These are phyloP conservation scores for Globisporangium irregulare DNA, from an alignment of 352 stramenopile genomes.

Conservation along the genomic window DNA sequence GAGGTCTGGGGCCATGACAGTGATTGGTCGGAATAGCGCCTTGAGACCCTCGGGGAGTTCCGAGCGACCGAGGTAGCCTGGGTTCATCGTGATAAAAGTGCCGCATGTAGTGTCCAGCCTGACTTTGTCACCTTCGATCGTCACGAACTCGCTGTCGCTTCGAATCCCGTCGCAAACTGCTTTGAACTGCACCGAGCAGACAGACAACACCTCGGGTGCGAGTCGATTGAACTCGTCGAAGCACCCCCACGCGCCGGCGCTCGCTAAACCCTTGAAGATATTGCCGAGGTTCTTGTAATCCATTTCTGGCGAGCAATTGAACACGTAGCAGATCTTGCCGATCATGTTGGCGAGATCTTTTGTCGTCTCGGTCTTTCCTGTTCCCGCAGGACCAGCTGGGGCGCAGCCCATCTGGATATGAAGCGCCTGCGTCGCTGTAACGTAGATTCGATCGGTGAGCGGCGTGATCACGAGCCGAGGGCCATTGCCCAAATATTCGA, in stretches of 20 bases:
- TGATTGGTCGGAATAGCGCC: conserved; percentile 94
- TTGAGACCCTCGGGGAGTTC: conserved; percentile 95
- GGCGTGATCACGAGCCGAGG: conserved; percentile 93
- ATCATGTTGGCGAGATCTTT: conserved; percentile 93
- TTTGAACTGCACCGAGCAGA: conserved; percentile 95
- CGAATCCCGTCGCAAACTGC: conserved; percentile 93
- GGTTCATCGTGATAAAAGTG: conserved; percentile 97
- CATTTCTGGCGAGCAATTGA: conserved; percentile 95
- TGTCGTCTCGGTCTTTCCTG: conserved; percentile 95
- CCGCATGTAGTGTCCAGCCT: conserved; percentile 87
- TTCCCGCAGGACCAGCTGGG: conserved; percentile 85
- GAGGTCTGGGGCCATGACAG: conserved; percentile 95
- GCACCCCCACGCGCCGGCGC: conserved; percentile 92
- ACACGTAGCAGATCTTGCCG: conserved; percentile 93
- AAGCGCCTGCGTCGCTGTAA: conserved; percentile 92
- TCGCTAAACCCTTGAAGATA: conserved; percentile 95
- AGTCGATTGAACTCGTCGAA: conserved; percentile 97
- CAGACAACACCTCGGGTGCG: conserved; percentile 89
- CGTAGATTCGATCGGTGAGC: conserved; percentile 94
- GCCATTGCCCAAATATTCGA: conserved; percentile 95
- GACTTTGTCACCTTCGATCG: conserved; percentile 91
- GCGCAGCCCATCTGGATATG: conserved; percentile 96
- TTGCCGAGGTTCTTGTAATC: conserved; percentile 95
- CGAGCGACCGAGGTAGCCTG: conserved; percentile 91
- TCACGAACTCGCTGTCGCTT: conserved; percentile 72